Evolutionary conservation across 805 yeast species (phyloP), one percentile per base, ranked within the genome.

Genomic region (Candida glaebosa): DNA sequence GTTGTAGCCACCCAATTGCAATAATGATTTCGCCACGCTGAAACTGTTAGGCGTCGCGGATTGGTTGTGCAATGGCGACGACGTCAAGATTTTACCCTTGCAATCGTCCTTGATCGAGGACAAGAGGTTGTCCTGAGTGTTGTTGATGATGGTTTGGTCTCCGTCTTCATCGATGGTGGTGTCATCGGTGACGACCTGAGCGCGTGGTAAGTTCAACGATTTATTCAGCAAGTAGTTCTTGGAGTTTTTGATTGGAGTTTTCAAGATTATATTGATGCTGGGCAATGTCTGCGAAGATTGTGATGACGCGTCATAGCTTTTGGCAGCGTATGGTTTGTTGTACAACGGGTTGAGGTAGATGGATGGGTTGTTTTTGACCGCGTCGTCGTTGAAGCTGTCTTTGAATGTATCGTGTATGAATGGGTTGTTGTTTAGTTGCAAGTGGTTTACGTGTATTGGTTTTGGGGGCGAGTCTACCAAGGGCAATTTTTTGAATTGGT

Each of bases 31-130:
- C 30, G 75, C 75, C 41, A 69, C 73, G 38, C 66, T 60, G 45
- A 69, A 69, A 39, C 71, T 64, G 52, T 67, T 69, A 38, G 75
- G 75, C 16, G 75, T 69, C n/a, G 71, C 71, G 40, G 67, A 65
- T 35, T 56, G 54, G 42, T 46, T 61, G 16, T 20, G 35, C 30
- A 64, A 48, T 4, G 74, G 73, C 34, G 71, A 65, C 9, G 67
- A 61, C 22, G 60, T 51, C 39, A 65, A 57, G 5, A 63, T 45
- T 41, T 59, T 54, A 40, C 49, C 50, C 31, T 39, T 42, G 14
- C 31, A 12, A 3, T 38, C 34, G 7, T 38, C 41, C 18, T 17
- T 16, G 9, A 24, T 31, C 15, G 46, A 34, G 12, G 35, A 35
- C 4, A 35, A 31, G 17, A 38, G 38, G 25, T 34, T 43, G 20